A percentile compares a stretch with the other conserved stretches of the same genome.
Conservation (phyloP, 345 rosid species). For the thale cress (Arabidopsis thaliana) region DNA sequence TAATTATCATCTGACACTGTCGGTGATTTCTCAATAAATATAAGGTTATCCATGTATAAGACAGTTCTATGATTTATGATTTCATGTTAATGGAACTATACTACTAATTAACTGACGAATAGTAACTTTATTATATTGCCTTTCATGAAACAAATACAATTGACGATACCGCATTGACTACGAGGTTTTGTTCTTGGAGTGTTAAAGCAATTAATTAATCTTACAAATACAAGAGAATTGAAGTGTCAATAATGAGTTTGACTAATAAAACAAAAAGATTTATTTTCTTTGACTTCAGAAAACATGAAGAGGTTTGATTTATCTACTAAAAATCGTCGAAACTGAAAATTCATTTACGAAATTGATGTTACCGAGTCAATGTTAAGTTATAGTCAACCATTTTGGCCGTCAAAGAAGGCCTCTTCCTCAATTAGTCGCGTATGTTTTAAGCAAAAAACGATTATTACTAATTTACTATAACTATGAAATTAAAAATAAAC, state of each 20-base stretch:
- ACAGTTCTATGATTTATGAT: too few species aligned
- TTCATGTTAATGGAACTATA: too few species aligned
- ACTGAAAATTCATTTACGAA: neutral
- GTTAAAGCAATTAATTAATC: neutral
- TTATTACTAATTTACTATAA: neutral
- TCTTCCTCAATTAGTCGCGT: neutral
- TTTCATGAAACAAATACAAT: neutral
- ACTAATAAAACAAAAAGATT: neutral
- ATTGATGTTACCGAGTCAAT: constrained; percentile 33
- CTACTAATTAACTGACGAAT: neutral
- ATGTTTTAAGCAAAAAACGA: too few species aligned
- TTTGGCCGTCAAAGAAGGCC: constrained; percentile 26
- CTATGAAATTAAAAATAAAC: neutral
- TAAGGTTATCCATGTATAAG: neutral
- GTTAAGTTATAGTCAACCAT: constrained; percentile 18
- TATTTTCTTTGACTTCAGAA: neutral
- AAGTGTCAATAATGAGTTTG: neutral
- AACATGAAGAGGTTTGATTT: neutral
- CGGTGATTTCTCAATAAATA: constrained; percentile 20
- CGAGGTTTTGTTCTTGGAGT: neutral
- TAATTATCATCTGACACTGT: constrained; percentile 15
- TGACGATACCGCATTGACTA: constrained; percentile 24
- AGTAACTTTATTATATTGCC: neutral
- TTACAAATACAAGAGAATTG: neutral
- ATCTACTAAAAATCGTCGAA: constrained; percentile 7